Conservation (phyloP, 805 yeast genomes). For the Huiozyma sinensis region DNA sequence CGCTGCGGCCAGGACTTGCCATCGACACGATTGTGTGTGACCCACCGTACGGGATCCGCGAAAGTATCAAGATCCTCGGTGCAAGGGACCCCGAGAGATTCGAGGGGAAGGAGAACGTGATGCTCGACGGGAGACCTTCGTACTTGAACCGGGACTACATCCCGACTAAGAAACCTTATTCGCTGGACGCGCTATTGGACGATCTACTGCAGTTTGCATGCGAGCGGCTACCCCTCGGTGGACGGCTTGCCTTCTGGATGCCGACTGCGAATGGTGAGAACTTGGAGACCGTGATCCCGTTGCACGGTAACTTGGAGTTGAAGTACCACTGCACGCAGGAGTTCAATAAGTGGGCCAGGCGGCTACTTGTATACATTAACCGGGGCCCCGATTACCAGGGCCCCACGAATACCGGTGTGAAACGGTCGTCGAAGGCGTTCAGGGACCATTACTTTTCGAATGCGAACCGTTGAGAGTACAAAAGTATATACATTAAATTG, state of each 20-base stretch:
- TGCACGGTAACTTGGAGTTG: slow-evolving; percentile 62
- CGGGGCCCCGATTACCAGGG: slow-evolving; percentile 47
- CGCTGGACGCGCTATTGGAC: slow-evolving; percentile 62
- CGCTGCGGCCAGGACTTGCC: slow-evolving; percentile 49
- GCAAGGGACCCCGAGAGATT: slow-evolving; percentile 60
- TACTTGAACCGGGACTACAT: slow-evolving; percentile 71
- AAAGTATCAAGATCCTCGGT: slow-evolving; percentile 88
- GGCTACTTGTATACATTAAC: slow-evolving; percentile 71
- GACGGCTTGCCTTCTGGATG: slow-evolving; percentile 93
- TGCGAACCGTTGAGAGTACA: slow-evolving; percentile 32
- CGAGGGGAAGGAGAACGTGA: slow-evolving; percentile 58
- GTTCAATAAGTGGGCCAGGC: slow-evolving; percentile 88
- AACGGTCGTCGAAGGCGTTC: slow-evolving; percentile 46
- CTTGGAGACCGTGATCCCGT: slow-evolving; percentile 60
- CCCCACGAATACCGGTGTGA: slow-evolving; percentile 32
- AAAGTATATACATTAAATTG: not conserved
- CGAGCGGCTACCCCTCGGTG: slow-evolving; percentile 56
- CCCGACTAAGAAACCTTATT: slow-evolving; percentile 87
- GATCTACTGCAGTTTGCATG: slow-evolving; percentile 71
- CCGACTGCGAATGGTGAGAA: slow-evolving; percentile 89
- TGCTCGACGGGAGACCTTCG: slow-evolving; percentile 74
- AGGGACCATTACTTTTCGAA: slow-evolving; percentile 70
- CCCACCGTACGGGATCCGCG: slow-evolving; percentile 97
- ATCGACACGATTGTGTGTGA: slow-evolving; percentile 86
- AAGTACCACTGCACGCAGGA: slow-evolving; percentile 72